phyloP scores from a whole-genome alignment of 345 rosid species.

The Anastatica hierochuntica region DNA sequence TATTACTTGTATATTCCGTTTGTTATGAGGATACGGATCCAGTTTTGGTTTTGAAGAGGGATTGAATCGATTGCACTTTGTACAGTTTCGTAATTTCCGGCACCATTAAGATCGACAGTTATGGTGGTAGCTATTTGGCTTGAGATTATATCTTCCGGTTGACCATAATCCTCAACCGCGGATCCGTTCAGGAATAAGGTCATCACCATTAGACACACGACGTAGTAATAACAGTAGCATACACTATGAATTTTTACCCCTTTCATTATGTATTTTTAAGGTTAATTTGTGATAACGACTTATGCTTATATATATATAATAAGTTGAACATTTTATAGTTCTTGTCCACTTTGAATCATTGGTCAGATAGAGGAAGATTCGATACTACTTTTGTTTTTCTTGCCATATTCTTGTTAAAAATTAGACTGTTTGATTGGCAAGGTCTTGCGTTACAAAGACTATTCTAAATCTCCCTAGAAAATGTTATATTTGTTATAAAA shows the following conservation, averaged over 20 bases:
- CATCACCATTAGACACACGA: neutral
- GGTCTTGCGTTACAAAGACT: too few species aligned
- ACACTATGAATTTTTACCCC: neutral
- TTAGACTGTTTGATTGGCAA: too few species aligned
- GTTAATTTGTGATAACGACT: too few species aligned
- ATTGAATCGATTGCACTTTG: slow-evolving; percentile 11
- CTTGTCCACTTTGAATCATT: too few species aligned
- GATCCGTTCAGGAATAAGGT: neutral
- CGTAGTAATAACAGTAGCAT: neutral
- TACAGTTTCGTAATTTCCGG: slow-evolving; percentile 2
- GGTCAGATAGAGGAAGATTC: too few species aligned
- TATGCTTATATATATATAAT: too few species aligned
- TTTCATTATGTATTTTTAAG: neutral
- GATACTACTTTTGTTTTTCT: too few species aligned
- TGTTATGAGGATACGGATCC: slow-evolving; percentile 5
- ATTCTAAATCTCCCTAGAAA: too few species aligned
- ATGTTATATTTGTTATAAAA: too few species aligned
- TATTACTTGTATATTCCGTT: slow-evolving; percentile 7
- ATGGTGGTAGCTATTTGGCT: neutral
- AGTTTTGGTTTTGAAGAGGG: neutral
- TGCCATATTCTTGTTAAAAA: too few species aligned
- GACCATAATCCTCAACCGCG: neutral
- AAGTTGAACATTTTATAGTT: too few species aligned
- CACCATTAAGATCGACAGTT: neutral
- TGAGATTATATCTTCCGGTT: neutral